Evolutionary conservation across 2,329 filamentous ascomycete species (phyloP).

Genomic region (Pseudogymnoascus destructans): DNA sequence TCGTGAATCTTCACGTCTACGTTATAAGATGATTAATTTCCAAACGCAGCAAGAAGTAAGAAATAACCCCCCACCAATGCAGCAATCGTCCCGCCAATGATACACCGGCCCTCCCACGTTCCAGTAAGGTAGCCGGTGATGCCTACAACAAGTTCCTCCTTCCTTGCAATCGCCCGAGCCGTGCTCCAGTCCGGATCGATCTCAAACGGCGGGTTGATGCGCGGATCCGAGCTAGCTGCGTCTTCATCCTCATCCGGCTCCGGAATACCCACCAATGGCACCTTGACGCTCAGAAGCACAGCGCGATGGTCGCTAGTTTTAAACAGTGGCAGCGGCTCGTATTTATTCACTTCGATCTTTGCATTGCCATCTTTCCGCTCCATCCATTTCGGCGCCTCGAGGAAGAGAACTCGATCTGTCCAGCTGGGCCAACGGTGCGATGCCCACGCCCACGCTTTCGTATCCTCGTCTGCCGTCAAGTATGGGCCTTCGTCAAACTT

Average conservation of each 20-base stretch:
- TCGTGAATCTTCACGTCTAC: not conserved
- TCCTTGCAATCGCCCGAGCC: constrained; percentile 39
- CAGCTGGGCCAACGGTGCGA: constrained; percentile 77
- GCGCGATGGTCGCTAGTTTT: constrained; percentile 79
- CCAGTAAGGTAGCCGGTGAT: constrained; percentile 33
- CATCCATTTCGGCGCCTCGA: constrained; percentile 46
- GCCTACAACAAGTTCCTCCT: constrained; percentile 47
- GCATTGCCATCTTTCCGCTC: constrained; percentile 28
- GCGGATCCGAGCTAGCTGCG: constrained; percentile 25
- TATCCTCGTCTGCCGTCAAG: constrained; percentile 28
- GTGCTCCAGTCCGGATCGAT: constrained; percentile 44
- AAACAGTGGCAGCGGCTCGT: constrained; percentile 65
- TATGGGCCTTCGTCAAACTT: constrained; percentile 53
- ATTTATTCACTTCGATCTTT: constrained; percentile 44
- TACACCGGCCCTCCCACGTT: constrained; percentile 23
- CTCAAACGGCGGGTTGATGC: constrained; percentile 39
- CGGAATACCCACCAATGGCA: constrained; percentile 42
- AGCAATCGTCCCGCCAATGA: constrained; percentile 21
- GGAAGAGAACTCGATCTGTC: constrained; percentile 82
- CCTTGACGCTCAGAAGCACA: constrained; percentile 56
- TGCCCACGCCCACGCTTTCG: constrained; percentile 58
- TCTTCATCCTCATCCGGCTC: constrained; percentile 25
- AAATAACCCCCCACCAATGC: constrained; percentile 23
- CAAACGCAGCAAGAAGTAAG: constrained; percentile 18
- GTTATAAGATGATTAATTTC: not conserved